Evolutionary conservation across 305 asterid species (phyloP), one percentile per base, ranked within the genome.

Genomic region (Ajuga reptans): DNA sequence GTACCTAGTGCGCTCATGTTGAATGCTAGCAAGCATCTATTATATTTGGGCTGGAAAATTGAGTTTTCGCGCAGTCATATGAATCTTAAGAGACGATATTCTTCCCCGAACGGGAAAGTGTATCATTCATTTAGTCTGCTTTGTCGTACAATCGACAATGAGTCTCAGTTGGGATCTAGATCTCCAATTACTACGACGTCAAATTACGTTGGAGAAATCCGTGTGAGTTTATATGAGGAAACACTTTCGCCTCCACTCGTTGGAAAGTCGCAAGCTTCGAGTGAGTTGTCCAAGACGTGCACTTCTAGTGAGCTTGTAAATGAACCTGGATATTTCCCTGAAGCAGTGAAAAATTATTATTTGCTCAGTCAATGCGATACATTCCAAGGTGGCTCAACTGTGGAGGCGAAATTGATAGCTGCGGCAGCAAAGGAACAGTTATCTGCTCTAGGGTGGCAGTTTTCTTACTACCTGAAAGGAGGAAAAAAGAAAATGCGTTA

Each of bases 381-480:
- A 45, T 39, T 1, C 17, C 4, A 17, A 6, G 41, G 37, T 4
- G 11, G 33, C 59, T n/a, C n/a, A 27, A 50, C 17, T 50, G 42
- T 6, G 39, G 72, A 49, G 21, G 47, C 0, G 18, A 78, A 54
- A 55, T 15, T 4, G 45, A 64, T 43, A 55, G 47, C 75, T 57
- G 34, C 42, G 55, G 83, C 82, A 79, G 97, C 85, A 57, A 90
- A 71, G 83, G 73, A 76, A 69, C 90, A 93, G 79, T 83, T 93
- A 66, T 45, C 78, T 59, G 77, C 85, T 27, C 55, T 37, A 9
- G 96, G 99, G 14, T 90, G 99, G 97, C 56, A 34, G 4, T 62
- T 86, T 17, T 41, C 15, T 68, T 46, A 7, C 66, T 18, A 47
- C 3, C 15, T 0, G 16, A 82, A 73, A 78, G 64, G 55, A 57